A percentile compares a stretch with the other conserved stretches of the same genome.
Conservation (phyloP, 2,329 filamentous ascomycete genomes). For the Penicillium sp. region DNA sequence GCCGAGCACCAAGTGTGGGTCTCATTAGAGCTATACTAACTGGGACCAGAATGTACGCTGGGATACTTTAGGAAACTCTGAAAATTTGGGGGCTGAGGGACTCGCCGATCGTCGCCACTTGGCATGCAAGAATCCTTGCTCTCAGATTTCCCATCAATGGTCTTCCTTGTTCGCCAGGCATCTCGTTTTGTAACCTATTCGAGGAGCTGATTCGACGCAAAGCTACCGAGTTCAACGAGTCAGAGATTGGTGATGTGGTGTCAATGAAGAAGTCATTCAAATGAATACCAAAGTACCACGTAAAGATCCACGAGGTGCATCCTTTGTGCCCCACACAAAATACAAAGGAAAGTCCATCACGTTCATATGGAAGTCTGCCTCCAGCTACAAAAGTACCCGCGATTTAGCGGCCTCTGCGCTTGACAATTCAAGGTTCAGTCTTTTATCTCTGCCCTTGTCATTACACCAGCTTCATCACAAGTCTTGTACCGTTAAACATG, state of each 20-base stretch:
- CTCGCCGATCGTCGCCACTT: not conserved
- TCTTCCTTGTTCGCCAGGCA: not conserved
- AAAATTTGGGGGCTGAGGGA: not conserved
- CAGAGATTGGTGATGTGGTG: not conserved
- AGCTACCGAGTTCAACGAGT: not conserved
- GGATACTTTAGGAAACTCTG: not conserved
- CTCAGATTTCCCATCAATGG: not conserved
- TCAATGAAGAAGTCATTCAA: not conserved
- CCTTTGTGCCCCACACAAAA: not conserved
- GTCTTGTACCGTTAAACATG: constrained; percentile 4
- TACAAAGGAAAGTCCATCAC: not conserved
- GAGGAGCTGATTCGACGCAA: not conserved
- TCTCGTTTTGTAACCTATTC: not conserved
- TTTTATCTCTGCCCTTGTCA: not conserved
- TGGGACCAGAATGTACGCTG: not conserved
- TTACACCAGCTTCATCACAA: not conserved
- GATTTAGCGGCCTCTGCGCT: not conserved
- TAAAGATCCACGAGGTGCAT: not conserved
- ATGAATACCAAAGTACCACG: not conserved
- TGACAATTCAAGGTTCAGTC: not conserved
- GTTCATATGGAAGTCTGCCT: not conserved
- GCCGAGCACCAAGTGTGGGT: not conserved
- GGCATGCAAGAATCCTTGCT: not conserved
- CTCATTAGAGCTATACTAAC: not conserved
- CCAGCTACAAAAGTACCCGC: not conserved